These are phyloP conservation scores for Nakazawaea siamensis DNA, from an alignment of 805 yeast genomes.

Conservation along the genomic window DNA sequence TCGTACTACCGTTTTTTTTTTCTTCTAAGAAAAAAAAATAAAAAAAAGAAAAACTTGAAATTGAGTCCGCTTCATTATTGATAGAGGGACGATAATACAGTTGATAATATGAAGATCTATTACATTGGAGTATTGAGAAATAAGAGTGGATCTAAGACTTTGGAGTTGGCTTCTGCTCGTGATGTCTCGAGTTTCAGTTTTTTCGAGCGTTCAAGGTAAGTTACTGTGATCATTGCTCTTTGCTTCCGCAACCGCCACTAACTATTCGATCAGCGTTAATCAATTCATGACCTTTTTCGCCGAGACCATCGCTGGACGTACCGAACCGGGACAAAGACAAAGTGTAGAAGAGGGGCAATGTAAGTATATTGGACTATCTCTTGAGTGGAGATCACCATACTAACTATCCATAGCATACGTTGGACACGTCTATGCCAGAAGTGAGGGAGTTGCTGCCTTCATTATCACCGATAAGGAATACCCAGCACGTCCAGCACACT, in stretches of 20 bases:
- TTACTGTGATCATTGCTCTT: too few relatives aligned
- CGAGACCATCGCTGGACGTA: conserved; percentile 83
- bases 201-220: conserved; percentile 63
- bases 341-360: conserved; percentile 77
- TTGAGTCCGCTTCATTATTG: too few relatives aligned
- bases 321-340: conserved; percentile 86
- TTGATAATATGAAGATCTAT: conserved; percentile 67
- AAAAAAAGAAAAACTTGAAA: background rate
- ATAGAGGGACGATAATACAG: too few relatives aligned
- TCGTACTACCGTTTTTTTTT: background rate
- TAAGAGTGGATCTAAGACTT: conserved; percentile 45
- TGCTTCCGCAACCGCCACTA: background rate
- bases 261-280: conserved; percentile 40
- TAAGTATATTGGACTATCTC: conserved; percentile 12
- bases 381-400: background rate
- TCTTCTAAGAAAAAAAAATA: background rate
- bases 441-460: conserved; percentile 89
- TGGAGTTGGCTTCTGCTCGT: conserved; percentile 72
- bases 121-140: conserved; percentile 82
- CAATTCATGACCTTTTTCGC: conserved; percentile 95
- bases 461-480: conserved; percentile 90
- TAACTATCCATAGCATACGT: conserved; percentile 39
- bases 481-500: conserved; percentile 95
- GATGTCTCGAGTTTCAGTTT: conserved; percentile 83
- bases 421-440: conserved; percentile 85